Percentiles rank a stretch among this genome's conserved stretches.
Evolutionary conservation across 31 red algal genomes (phyloP).

Genomic region (Odonthalia washingtoniensis): DNA sequence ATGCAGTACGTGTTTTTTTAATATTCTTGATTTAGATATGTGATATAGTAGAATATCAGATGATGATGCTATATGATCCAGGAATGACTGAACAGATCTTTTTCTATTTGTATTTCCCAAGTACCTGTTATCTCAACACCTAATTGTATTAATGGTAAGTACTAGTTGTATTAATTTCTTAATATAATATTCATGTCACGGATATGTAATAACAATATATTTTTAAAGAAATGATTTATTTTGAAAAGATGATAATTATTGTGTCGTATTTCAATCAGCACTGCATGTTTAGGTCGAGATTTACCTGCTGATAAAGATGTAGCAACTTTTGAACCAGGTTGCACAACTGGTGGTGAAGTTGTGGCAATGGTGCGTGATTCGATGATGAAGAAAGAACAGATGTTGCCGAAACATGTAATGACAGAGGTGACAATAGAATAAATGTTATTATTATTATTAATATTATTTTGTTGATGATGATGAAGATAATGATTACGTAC

Average conservation of each 20-base stretch:
- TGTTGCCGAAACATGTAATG: too few species aligned
- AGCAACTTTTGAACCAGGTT: slow-evolving; percentile 96
- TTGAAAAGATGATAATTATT: too few species aligned
- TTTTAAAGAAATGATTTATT: too few species aligned
- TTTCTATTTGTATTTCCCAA: slow-evolving; percentile 62
- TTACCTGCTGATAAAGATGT: slow-evolving; percentile 87
- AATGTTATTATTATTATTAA: too few species aligned
- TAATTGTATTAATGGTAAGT: slow-evolving; percentile 60
- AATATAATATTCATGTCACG: too few species aligned
- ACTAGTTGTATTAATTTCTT: too few species aligned
- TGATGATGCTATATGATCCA: slow-evolving; percentile 49
- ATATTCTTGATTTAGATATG: slow-evolving; percentile 24
- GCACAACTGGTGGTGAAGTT: slow-evolving; percentile 80
- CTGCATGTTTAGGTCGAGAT: slow-evolving; percentile 81
- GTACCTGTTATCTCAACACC: slow-evolving; percentile 68
- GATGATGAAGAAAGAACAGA: too few species aligned
- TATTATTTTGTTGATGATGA: too few species aligned
- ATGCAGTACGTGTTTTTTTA: slow-evolving; percentile 37
- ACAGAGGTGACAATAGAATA: too few species aligned
- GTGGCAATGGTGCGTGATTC: too few species aligned
- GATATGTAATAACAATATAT: too few species aligned
- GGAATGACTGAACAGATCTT: slow-evolving; percentile 56
- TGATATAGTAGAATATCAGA: slow-evolving; percentile 56
- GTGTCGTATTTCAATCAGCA: slow-evolving; percentile 83
- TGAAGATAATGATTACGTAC: too few species aligned